Percentiles rank a stretch among this genome's conserved stretches.
Conservation (phyloP, 176 grass and related monocot species). For the Leersia perrieri region DNA sequence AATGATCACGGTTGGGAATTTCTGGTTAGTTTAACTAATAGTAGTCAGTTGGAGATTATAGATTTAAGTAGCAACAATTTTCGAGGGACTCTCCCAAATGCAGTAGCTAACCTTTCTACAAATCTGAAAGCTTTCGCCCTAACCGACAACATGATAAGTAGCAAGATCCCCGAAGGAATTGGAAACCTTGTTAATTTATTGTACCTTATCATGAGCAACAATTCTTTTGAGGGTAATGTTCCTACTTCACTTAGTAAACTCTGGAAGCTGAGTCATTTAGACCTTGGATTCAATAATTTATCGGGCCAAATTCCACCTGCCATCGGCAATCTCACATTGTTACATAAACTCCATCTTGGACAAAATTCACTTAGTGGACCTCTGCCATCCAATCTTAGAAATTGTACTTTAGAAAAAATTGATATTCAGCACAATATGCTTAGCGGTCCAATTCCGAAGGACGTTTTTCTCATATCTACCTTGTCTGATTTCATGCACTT, state of each 20-base stretch:
- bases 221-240: constrained; percentile 12
- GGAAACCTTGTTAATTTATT: constrained; percentile 16
- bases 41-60: background rate
- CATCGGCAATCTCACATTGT: constrained; percentile 7
- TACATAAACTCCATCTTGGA: constrained; percentile 4
- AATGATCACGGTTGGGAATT: constrained; percentile 1
- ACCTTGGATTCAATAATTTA: background rate
- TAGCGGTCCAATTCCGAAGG: constrained; percentile 40
- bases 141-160: constrained; percentile 3
- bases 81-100: background rate
- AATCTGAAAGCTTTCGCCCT: background rate
- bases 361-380: constrained; percentile 1
- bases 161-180: constrained; percentile 19
- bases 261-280: background rate
- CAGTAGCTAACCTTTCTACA: constrained; percentile 30
- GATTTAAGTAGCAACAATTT: constrained; percentile 5
- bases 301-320: background rate
- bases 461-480: constrained; percentile 26
- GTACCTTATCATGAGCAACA: background rate
- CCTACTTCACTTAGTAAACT: constrained; percentile 16
- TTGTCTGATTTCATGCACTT: constrained; percentile 32
- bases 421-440: constrained; percentile 36
- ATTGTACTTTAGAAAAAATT: constrained; percentile 10
- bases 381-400: background rate
- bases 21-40: background rate